phyloP scores from a whole-genome alignment of 495 filamentous ascomycete species.

The Lasiosphaeria hispida region DNA sequence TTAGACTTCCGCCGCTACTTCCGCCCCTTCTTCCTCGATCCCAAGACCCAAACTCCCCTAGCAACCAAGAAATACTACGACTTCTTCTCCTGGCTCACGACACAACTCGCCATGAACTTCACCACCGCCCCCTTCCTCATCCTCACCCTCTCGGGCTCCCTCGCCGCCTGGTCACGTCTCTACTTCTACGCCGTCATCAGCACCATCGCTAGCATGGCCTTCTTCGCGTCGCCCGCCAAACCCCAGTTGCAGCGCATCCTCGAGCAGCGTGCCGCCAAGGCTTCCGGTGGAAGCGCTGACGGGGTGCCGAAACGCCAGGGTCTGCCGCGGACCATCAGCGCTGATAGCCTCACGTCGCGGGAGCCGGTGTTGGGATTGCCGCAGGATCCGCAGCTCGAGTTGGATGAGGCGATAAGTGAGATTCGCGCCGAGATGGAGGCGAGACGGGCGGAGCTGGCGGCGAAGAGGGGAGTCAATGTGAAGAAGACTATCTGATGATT shows the following conservation, averaged over 20 bases:
- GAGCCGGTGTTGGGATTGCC: conserved; percentile 73
- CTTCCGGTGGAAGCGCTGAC: conserved; percentile 21
- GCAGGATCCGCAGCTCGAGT: conserved; percentile 69
- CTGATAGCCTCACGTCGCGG: conserved; percentile 35
- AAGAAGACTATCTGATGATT: neutral
- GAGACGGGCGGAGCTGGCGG: conserved; percentile 41
- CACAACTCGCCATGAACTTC: conserved; percentile 82
- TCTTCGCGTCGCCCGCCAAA: conserved; percentile 80
- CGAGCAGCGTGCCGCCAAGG: conserved; percentile 52
- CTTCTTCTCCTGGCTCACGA: conserved; percentile 70
- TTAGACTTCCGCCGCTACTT: conserved; percentile 83
- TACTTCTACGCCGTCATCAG: conserved; percentile 82
- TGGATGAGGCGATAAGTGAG: conserved; percentile 77
- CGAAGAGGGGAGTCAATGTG: conserved; percentile 3
- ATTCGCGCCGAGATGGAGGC: conserved; percentile 60
- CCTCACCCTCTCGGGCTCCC: conserved; percentile 62
- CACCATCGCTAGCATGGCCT: conserved; percentile 59
- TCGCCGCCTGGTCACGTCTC: conserved; percentile 76
- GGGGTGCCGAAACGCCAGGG: conserved; percentile 13
- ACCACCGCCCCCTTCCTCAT: conserved; percentile 79
- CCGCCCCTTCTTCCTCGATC: conserved; percentile 88
- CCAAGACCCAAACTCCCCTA: conserved; percentile 60
- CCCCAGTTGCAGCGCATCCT: conserved; percentile 54
- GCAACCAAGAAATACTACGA: conserved; percentile 85
- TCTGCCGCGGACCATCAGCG: conserved; percentile 32